phyloP scores from a whole-genome alignment of 2,329 filamentous ascomycete genomes.

The Phaeomoniella chlamydospora region DNA sequence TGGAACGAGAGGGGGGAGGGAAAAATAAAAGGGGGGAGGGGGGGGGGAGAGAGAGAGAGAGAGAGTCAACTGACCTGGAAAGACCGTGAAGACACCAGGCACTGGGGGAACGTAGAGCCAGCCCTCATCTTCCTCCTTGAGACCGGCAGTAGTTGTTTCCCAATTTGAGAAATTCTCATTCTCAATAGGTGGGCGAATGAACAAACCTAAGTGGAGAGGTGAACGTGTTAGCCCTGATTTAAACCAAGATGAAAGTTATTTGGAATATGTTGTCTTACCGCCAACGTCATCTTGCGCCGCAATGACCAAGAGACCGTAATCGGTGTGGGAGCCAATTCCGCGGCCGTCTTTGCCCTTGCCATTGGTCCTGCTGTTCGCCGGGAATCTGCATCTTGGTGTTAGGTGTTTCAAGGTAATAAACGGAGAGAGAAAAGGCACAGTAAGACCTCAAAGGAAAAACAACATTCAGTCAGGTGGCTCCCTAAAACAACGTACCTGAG shows the following conservation, averaged over 20 bases:
- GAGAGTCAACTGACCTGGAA: constrained; percentile 22
- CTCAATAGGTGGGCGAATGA: constrained; percentile 28
- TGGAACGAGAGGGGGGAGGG: no score
- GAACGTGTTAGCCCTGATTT: neutral
- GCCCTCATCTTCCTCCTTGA: constrained; percentile 27
- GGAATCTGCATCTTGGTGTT: constrained; percentile 12
- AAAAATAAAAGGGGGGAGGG: no score
- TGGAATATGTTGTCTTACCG: neutral
- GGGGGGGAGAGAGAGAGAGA: neutral
- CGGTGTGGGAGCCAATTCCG: constrained; percentile 37
- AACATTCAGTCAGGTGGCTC: neutral
- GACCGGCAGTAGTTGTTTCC: constrained; percentile 28
- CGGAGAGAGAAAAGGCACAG: no score
- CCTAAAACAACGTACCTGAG: constrained; percentile 15
- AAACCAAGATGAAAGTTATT: neutral
- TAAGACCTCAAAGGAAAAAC: no score
- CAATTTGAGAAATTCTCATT: constrained; percentile 31
- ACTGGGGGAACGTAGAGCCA: constrained; percentile 35
- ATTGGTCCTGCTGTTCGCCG: constrained; percentile 22
- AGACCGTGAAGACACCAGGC: constrained; percentile 32
- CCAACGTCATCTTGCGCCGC: constrained; percentile 36
- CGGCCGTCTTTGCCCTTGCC: constrained; percentile 35
- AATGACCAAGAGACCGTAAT: constrained; percentile 38
- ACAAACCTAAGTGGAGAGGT: constrained; percentile 30
- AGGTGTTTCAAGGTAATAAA: no score